These are phyloP conservation scores for Perilla frutescens DNA, from an alignment of 257 asterid genomes.

Conservation along the genomic window DNA sequence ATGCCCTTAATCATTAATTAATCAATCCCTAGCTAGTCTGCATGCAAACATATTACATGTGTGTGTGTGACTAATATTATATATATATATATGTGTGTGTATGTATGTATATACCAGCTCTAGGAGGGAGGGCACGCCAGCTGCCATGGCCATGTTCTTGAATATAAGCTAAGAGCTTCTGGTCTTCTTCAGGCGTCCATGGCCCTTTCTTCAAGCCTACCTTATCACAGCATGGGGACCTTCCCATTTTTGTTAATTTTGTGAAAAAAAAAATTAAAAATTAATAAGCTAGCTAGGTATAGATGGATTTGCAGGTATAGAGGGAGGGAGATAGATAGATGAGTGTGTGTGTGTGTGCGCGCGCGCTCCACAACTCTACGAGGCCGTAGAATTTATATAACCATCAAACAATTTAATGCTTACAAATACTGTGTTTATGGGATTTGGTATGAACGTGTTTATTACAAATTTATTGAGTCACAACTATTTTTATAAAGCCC, in stretches of 20 bases:
- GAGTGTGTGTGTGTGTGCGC: too few relatives aligned
- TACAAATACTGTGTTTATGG: conserved; percentile 10
- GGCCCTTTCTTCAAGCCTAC: conserved; percentile 65
- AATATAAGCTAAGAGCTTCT: conserved; percentile 48
- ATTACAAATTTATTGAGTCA: not conserved
- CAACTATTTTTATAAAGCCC: too few relatives aligned
- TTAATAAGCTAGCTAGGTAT: too few relatives aligned
- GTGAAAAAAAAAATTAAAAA: too few relatives aligned
- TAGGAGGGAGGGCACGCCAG: conserved; percentile 63
- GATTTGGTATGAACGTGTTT: conserved; percentile 36
- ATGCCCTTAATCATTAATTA: not conserved
- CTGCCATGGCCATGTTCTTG: conserved; percentile 66
- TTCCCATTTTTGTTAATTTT: conserved; percentile 39
- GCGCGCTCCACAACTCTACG: conserved; percentile 1
- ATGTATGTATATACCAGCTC: conserved; percentile 46
- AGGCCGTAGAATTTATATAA: conserved; percentile 30
- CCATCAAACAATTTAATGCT: conserved; percentile 30
- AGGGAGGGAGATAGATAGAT: too few relatives aligned
- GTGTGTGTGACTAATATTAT: too few relatives aligned
- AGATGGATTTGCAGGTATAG: too few relatives aligned
- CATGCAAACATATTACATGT: too few relatives aligned
- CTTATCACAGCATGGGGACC: conserved; percentile 54
- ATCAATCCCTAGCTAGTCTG: not conserved
- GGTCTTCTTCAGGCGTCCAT: conserved; percentile 61
- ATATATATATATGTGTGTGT: too few relatives aligned